Evolutionary conservation across 495 filamentous ascomycete species (phyloP), one percentile per base, ranked within the genome.

Genomic region (Daldinia grandis): DNA sequence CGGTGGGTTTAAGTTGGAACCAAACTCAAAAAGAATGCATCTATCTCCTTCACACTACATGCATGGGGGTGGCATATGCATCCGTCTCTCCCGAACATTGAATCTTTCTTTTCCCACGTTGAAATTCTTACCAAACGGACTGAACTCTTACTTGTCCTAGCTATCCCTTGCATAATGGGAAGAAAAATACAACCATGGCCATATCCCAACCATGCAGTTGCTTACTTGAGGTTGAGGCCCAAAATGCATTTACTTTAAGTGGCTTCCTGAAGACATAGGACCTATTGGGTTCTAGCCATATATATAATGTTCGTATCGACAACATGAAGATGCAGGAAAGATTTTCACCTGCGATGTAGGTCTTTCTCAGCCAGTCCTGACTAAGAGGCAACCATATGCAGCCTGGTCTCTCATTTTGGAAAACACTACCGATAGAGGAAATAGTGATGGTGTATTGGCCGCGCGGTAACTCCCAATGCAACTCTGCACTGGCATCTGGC

Each of bases 61-160:
- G 5, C 58, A 42, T 56, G 58, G 17, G 17, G 49, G 47, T 70
- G 28, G 28, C 61, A 62, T 73, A 62, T 56, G 51, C 70, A 73
- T 73, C 70, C 70, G 70, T 54, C 57, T 44, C 53, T 73, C 70
- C 70, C 70, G 70, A 56, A 67, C 38, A 31, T 56, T 10, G 14
- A 30, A 53, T 30, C n/a, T 35, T 30, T 66, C 21, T 63, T 27
- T 58, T 54, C 28, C 31, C n/a, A 51, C 49, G 27, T 25, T 19
- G 35, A 51, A 47, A 38, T 64, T 55, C 40, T 14, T 61, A 21
- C 62, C 55, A 35, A 58, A 50, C 64, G 60, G 38, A 38, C 38
- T 64, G 25, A 24, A 53, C 27, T 42, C 33, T 35, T 49, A 50
- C 21, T 49, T 24, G 53, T 33, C 54, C 31, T 53, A 58, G 56